Conservation (phyloP, 2,329 filamentous ascomycete species). For the Plenodomus lindquistii region DNA sequence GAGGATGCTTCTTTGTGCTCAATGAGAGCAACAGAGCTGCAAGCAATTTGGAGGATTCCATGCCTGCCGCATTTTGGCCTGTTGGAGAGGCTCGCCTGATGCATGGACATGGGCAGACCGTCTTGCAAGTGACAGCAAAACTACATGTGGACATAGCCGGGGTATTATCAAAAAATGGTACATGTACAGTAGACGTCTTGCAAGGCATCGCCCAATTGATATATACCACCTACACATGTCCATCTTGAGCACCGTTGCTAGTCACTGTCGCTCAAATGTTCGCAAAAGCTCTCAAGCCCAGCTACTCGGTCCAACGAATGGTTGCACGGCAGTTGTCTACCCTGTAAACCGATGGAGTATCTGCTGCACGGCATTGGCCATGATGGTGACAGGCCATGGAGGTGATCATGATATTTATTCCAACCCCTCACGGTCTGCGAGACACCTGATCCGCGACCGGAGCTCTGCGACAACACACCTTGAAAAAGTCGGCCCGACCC, state of each 20-base stretch:
- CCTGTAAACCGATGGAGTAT: neutral
- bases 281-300: neutral
- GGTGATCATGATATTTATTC: no score
- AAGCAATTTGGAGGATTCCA: no score
- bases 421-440: no score
- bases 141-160: no score
- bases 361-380: neutral
- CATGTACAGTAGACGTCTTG: neutral
- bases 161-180: neutral
- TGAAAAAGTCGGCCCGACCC: slow-evolving; percentile 6
- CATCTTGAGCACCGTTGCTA: neutral
- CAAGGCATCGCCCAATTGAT: neutral
- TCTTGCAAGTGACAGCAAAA: no score
- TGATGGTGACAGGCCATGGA: no score
- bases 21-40: no score
- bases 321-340: neutral
- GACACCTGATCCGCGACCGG: neutral
- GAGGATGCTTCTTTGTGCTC: no score
- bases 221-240: neutral
- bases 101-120: neutral
- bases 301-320: neutral
- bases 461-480: neutral
- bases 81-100: neutral
- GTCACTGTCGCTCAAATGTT: neutral
- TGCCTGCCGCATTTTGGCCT: no score